A percentile compares a stretch with the other conserved stretches of the same genome.
Evolutionary conservation across 768 basidiomycete genomes (phyloP).

Genomic region (Termitomyces sp.): DNA sequence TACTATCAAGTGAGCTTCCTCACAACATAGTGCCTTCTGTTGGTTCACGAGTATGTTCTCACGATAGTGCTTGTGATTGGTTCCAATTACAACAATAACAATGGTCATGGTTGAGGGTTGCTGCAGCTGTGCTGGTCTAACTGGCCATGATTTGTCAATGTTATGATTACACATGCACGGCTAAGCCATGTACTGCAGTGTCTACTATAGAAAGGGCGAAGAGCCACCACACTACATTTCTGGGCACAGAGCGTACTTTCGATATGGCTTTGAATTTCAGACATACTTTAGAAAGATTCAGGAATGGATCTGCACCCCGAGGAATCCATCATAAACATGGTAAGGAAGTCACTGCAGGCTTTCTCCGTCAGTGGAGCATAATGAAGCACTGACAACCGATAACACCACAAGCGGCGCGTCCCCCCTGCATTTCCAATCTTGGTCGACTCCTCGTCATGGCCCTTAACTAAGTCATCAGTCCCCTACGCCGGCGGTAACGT

Average conservation of each 20-base stretch:
- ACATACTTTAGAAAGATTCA: not conserved
- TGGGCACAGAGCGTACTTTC: not conserved
- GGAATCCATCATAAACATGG: no score
- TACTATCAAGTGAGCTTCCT: slow-evolving; percentile 44
- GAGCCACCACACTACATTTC: not conserved
- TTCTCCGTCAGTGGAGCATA: not conserved
- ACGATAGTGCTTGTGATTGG: slow-evolving; percentile 22
- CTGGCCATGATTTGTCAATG: not conserved
- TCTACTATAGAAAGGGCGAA: not conserved
- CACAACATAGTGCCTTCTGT: not conserved
- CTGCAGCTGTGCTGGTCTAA: not conserved
- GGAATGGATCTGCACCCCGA: not conserved
- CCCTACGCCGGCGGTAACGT: slow-evolving; percentile 33
- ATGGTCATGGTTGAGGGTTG: not conserved
- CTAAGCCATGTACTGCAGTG: not conserved
- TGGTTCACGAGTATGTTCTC: not conserved
- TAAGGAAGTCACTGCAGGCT: not conserved
- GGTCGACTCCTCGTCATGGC: slow-evolving; percentile 62
- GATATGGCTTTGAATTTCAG: not conserved
- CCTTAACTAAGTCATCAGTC: slow-evolving; percentile 76
- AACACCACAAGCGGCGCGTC: slow-evolving; percentile 77
- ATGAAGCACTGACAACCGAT: slow-evolving; percentile 46
- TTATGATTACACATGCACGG: not conserved
- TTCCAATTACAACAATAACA: not conserved
- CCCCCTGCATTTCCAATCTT: slow-evolving; percentile 81